A percentile compares a stretch with the other conserved stretches of the same genome.
These are phyloP conservation scores for Pelargonium fulgidum DNA, from an alignment of 441 rosid species.

Conservation along the genomic window DNA sequence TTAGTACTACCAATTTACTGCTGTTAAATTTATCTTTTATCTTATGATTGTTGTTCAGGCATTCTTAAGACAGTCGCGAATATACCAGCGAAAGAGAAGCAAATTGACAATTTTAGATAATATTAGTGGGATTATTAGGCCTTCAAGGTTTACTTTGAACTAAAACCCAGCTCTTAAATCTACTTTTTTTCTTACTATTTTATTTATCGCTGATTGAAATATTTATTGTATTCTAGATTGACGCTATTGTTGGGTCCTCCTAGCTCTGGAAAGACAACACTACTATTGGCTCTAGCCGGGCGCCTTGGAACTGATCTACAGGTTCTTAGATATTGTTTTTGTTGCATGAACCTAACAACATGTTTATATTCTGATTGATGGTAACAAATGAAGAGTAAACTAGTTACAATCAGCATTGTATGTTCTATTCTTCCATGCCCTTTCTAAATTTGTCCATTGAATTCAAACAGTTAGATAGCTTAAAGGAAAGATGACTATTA, in stretches of 20 bases:
- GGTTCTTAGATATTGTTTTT: slow-evolving; percentile 25
- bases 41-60: slow-evolving; percentile 36
- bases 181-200: slow-evolving; percentile 8
- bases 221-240: slow-evolving; percentile 39
- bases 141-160: slow-evolving; percentile 58
- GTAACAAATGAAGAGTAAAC: too few relatives aligned
- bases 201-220: not conserved
- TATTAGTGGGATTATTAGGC: slow-evolving; percentile 73
- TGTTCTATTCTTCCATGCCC: not conserved
- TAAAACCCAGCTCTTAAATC: slow-evolving; percentile 5
- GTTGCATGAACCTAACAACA: not conserved
- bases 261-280: slow-evolving; percentile 91
- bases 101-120: slow-evolving; percentile 79
- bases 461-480: too few relatives aligned
- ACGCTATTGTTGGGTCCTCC: slow-evolving; percentile 96
- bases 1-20: too few relatives aligned
- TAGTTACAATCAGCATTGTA: too few relatives aligned
- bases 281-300: slow-evolving; percentile 93
- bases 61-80: slow-evolving; percentile 50
- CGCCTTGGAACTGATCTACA: slow-evolving; percentile 66
- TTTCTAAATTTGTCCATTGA: not conserved
- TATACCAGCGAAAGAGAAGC: slow-evolving; percentile 54
- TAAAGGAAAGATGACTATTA: too few relatives aligned
- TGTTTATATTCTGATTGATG: not conserved
- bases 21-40: too few relatives aligned